Base-by-base conservation (phyloP, 495 filamentous ascomycete genomes). In the Aspergillus mulundensis region DNA sequence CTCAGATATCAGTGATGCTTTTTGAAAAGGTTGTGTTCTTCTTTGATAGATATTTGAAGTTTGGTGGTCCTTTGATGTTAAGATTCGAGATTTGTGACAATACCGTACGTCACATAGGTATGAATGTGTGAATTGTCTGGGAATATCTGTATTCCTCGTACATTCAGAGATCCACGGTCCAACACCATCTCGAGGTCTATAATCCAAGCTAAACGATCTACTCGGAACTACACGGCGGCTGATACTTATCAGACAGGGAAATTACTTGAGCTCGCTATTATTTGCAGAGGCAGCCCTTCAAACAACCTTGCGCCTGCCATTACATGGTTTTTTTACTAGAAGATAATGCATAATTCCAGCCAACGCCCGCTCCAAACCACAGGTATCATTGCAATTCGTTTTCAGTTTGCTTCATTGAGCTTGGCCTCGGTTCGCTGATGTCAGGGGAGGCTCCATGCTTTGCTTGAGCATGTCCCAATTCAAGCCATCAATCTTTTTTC, bases 391-490 rank as follows among this genome's bases (percentile, higher is more conserved):
- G 56, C 32, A 23, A 41, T 56, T 56, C 18, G 49, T 49, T 41
- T 42, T 40, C 48, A 42, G 16, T 36, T 36, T 16, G 48, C 23
- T 45, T 48, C 36, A 53, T 54, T 51, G 54, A 46, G 25, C 28
- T 46, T 53, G 30, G 16, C 52, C 46, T 53, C 40, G 25, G 24
- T 47, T 53, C 28, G 63, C 60, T 58, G 61, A 59, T 32, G 52
- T 54, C 49, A 68, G 62, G 12, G 58, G 62, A 40, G 62, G 67
- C 44, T 64, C 65, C 65, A 77, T 67, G 60, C 72, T 75, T 20
- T 71, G 62, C 28, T 66, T 69, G 25, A 78, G 66, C 58, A 71
- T 65, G 58, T 78, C 77, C 81, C 81, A 83, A 48, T 78, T 81
- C 52, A 83, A 51, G 8, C 78, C 75, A 56, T 78, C 77, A 39